These are phyloP conservation scores for Cladobotryum protrusum DNA, from an alignment of 2,329 filamentous ascomycete genomes.

Conservation along the genomic window DNA sequence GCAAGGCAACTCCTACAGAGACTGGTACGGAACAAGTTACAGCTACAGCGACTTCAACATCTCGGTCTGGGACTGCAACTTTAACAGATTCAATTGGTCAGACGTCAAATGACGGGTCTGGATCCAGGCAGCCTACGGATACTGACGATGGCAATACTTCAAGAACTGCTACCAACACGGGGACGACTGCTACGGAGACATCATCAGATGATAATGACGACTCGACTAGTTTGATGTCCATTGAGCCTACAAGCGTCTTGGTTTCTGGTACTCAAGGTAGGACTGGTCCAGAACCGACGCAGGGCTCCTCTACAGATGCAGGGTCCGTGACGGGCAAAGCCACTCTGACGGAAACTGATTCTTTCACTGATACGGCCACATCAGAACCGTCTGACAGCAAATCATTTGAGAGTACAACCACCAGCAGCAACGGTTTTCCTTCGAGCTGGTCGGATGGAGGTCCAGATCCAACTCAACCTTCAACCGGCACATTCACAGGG, in stretches of 20 bases:
- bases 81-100: not conserved
- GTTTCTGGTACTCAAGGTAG: not conserved
- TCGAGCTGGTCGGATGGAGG: not conserved
- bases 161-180: not conserved
- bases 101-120: not conserved
- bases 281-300: not conserved
- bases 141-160: not conserved
- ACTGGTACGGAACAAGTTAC: not conserved
- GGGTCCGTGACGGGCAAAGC: conserved; percentile 7
- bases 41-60: not conserved
- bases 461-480: not conserved
- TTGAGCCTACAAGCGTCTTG: not conserved
- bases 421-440: not conserved
- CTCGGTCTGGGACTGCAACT: not conserved
- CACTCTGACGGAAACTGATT: not conserved
- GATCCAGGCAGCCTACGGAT: not conserved
- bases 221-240: not conserved
- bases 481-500: not conserved
- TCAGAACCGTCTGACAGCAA: not conserved
- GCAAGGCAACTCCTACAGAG: not conserved
- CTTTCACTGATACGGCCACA: conserved; percentile 1
- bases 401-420: not conserved
- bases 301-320: conserved; percentile 1
- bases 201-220: not conserved
- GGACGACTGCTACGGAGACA: not conserved